Conservation (phyloP, 345 rosid genomes). For the Boechera retrofracta region DNA sequence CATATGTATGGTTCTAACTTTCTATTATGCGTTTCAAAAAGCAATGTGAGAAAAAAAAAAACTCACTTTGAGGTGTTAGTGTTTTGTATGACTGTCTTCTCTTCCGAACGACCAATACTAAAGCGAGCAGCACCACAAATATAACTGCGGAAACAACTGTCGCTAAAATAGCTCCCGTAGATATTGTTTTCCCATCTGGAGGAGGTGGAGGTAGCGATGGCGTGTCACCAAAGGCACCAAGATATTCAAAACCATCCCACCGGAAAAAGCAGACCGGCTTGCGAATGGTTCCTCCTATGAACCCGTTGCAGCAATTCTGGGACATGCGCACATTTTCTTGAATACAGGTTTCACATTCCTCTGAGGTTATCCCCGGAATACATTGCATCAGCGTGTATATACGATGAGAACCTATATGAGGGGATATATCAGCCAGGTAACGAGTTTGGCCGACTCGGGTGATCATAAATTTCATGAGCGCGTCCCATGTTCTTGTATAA, state of each 20-base stretch:
- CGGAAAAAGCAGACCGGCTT: conserved; percentile 37
- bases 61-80: conserved; percentile 27
- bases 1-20: not conserved
- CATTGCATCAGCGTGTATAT: conserved; percentile 35
- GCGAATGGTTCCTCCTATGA: not conserved
- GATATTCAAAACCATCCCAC: conserved; percentile 33
- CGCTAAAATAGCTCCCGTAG: conserved; percentile 18
- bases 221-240: conserved; percentile 32
- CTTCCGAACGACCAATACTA: conserved; percentile 22
- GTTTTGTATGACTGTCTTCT: conserved; percentile 30
- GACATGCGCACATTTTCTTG: not conserved
- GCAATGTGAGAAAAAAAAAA: not conserved
- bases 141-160: conserved; percentile 1
- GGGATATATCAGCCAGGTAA: conserved; percentile 17
- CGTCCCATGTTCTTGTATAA: conserved; percentile 21
- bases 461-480: conserved; percentile 18
- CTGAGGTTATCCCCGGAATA: conserved; percentile 23
- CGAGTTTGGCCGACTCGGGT: not conserved
- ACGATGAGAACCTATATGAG: conserved; percentile 13
- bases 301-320: conserved; percentile 22
- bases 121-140: not conserved
- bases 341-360: conserved; percentile 15
- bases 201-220: not conserved
- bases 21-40: not conserved
- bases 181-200: not conserved